Evolutionary conservation across 2,329 filamentous ascomycete genomes (phyloP), one percentile per base, ranked within the genome.

Genomic region (Colletotrichum nymphaeae): DNA sequence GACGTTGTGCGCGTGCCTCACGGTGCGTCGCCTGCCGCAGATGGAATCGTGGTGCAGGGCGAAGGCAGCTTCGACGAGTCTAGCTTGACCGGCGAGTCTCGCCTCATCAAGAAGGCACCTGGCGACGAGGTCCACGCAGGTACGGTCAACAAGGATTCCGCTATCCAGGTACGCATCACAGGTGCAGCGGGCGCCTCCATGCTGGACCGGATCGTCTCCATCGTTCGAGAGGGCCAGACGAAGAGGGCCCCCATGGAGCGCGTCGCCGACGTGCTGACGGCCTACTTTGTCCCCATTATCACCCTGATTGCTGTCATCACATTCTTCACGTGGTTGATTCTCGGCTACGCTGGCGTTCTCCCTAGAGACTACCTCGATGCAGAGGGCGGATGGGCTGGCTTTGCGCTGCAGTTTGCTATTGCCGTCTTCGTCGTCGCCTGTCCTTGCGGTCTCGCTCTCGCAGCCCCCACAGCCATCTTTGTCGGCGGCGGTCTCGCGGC

Each of bases 381-480:
- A 19, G 83, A 85, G 1, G 91, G 91, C n/a, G 90, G 91, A 11
- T 93, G 92, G 90, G 87, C 90, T 0, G 88, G 92, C 1, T 96
- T 94, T 86, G 92, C 93, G 2, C 87, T 97, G 57, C 92, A 94
- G 75, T 97, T 96, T 78, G 93, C 94, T 19, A 96, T 97, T 77
- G 90, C 94, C 7, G 94, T 97, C 14, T 97, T 97, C 76, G 94
- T 97, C 42, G 92, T 97, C 32, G 94, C 94, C 2, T 97, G 94
- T 78, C 94, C 94, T 1, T 97, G 94, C 78, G 94, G 94, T 2
- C 88, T 97, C 16, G 94, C 93, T 1, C 89, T 97, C 8, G 94
- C 94, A n/a, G 94, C 94, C 0, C 94, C 94, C 1, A 97, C 94
- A 0, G 94, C 94, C 66, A 90, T 97, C 42, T 96, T 96, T 76